Conservation (phyloP, 495 filamentous ascomycete species). For the Penicillium egyptiacum region DNA sequence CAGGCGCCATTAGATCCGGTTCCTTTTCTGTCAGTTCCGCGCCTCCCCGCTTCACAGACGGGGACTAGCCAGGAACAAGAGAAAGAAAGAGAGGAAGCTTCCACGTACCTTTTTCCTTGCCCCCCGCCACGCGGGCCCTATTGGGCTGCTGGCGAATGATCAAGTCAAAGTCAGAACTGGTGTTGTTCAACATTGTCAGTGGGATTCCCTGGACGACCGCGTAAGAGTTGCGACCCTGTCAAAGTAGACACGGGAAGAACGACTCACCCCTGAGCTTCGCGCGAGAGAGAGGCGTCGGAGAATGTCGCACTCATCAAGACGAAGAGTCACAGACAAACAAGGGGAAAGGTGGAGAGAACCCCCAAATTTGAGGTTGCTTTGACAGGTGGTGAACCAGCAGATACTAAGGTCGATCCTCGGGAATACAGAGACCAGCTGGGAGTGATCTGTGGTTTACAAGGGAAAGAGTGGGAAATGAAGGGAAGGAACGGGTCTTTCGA, state of each 20-base stretch:
- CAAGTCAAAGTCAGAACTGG: constrained; percentile 60
- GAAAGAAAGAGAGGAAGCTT: constrained; percentile 1
- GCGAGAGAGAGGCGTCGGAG: constrained; percentile 47
- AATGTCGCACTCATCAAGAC: constrained; percentile 53
- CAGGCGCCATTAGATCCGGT: background rate
- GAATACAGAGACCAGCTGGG: constrained; percentile 16
- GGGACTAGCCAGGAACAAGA: background rate
- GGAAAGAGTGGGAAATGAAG: constrained; percentile 9
- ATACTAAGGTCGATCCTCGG: constrained; percentile 23
- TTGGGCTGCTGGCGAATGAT: constrained; percentile 66
- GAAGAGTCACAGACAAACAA: constrained; percentile 23
- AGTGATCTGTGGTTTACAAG: constrained; percentile 15
- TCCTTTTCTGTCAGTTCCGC: background rate
- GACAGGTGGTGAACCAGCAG: constrained; percentile 28
- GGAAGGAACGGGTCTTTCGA: constrained; percentile 11
- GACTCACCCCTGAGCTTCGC: constrained; percentile 45
- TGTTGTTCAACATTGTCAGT: constrained; percentile 47
- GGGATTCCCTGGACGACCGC: constrained; percentile 31
- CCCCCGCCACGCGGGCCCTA: constrained; percentile 65
- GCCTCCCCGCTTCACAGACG: background rate
- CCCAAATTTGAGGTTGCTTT: constrained; percentile 15
- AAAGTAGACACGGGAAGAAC: constrained; percentile 12
- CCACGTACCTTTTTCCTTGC: constrained; percentile 66
- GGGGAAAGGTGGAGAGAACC: constrained; percentile 25
- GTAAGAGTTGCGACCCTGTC: constrained; percentile 34